These are phyloP conservation scores for Spinellus fusiger DNA, from an alignment of 192 early-diverging fungal species.

Conservation along the genomic window DNA sequence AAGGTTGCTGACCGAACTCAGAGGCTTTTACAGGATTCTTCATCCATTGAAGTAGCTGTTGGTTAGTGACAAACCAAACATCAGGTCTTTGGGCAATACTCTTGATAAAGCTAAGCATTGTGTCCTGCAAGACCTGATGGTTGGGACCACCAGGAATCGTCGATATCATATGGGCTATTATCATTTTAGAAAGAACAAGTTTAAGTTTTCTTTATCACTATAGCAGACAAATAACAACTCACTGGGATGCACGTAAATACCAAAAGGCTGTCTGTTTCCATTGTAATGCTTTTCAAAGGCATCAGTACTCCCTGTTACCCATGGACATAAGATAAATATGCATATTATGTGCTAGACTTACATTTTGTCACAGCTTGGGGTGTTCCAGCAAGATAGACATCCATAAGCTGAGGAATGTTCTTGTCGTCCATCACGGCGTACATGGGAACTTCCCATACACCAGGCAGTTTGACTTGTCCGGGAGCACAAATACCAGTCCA, in stretches of 20 bases:
- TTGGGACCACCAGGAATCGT: slow-evolving; percentile 15
- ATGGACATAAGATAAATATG: background rate
- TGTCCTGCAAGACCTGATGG: slow-evolving; percentile 9
- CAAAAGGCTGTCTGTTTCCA: slow-evolving; percentile 48
- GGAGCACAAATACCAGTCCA: slow-evolving; percentile 41
- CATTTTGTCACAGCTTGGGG: slow-evolving; percentile 29
- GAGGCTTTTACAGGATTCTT: slow-evolving; percentile 67
- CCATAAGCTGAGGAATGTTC: slow-evolving; percentile 34
- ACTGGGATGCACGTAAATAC: slow-evolving; percentile 42
- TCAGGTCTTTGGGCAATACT: slow-evolving; percentile 42
- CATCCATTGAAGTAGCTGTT: slow-evolving; percentile 66
- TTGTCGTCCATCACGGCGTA: slow-evolving; percentile 39
- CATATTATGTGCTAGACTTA: slow-evolving; percentile 8
- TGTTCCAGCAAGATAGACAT: slow-evolving; percentile 42
- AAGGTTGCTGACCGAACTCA: slow-evolving; percentile 51
- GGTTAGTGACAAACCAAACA: slow-evolving; percentile 70
- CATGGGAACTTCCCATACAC: slow-evolving; percentile 66
- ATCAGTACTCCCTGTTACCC: slow-evolving; percentile 16
- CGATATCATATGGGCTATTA: slow-evolving; percentile 38
- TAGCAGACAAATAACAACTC: background rate
- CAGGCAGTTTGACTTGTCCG: slow-evolving; percentile 30
- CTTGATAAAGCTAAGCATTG: slow-evolving; percentile 40
- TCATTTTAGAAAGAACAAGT: slow-evolving; percentile 17
- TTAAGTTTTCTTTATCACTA: background rate
- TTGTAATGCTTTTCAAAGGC: slow-evolving; percentile 43